phyloP scores from a whole-genome alignment of 345 rosid species.

The Sonneratia alba region DNA sequence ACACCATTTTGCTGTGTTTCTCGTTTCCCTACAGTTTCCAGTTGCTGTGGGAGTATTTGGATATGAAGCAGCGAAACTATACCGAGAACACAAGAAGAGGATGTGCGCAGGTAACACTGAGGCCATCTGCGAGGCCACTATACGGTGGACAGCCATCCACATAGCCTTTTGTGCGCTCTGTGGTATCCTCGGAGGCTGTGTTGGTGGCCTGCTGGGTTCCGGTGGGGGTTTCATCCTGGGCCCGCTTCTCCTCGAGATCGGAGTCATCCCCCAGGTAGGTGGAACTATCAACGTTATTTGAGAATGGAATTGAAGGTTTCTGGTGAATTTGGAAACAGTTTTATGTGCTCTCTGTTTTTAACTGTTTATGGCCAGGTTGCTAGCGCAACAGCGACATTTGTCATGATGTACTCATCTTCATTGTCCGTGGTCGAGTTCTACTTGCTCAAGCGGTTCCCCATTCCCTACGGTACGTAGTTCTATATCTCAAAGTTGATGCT shows the following conservation, averaged over 20 bases:
- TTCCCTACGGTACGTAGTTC: constrained; percentile 52
- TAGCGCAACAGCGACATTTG: constrained; percentile 94
- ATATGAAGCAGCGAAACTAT: constrained; percentile 57
- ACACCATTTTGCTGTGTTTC: background rate
- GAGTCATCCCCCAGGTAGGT: constrained; percentile 80
- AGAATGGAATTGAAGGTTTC: background rate
- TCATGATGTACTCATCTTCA: constrained; percentile 96
- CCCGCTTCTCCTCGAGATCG: constrained; percentile 91
- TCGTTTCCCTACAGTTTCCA: constrained; percentile 46
- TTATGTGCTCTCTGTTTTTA: background rate
- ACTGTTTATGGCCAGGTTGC: constrained; percentile 45
- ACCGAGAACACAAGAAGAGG: constrained; percentile 49
- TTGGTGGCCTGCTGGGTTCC: constrained; percentile 91
- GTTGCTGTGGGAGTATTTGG: constrained; percentile 49
- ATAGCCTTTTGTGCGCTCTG: constrained; percentile 76
- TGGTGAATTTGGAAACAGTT: background rate
- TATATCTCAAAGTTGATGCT: background rate
- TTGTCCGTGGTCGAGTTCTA: constrained; percentile 93
- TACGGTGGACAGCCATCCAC: constrained; percentile 70
- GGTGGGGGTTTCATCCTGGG: constrained; percentile 96
- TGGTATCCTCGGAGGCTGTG: constrained; percentile 74
- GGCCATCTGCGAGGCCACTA: constrained; percentile 74
- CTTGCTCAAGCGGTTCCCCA: constrained; percentile 85
- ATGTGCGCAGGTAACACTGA: constrained; percentile 53
- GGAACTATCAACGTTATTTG: background rate